Evolutionary conservation across 345 rosid species (phyloP).

Genomic region (Citrus cavaleriei): DNA sequence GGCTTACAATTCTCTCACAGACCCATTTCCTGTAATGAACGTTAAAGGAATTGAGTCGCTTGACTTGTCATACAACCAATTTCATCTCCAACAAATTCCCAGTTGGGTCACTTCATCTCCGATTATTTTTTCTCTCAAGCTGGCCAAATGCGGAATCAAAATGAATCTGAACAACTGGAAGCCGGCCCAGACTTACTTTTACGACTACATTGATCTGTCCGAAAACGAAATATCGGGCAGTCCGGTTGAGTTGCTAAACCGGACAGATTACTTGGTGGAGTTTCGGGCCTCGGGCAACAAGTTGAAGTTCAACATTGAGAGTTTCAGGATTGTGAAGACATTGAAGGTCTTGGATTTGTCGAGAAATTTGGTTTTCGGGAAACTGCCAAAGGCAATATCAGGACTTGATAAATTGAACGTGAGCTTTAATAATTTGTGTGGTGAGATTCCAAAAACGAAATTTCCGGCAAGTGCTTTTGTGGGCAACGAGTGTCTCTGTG

Average conservation of each 20-base stretch:
- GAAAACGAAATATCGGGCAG: conserved; percentile 62
- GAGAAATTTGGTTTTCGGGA: conserved; percentile 52
- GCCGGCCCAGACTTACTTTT: conserved; percentile 62
- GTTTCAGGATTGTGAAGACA: conserved; percentile 34
- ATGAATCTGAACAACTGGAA: conserved; percentile 51
- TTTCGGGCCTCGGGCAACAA: conserved; percentile 51
- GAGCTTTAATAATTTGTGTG: conserved; percentile 64
- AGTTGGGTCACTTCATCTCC: conserved; percentile 73
- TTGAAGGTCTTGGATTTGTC: conserved; percentile 54
- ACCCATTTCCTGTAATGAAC: conserved; percentile 66
- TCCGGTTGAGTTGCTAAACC: conserved; percentile 47
- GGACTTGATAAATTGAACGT: conserved; percentile 43
- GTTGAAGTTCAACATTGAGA: conserved; percentile 50
- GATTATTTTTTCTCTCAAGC: conserved; percentile 65
- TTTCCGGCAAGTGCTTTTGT: conserved; percentile 50
- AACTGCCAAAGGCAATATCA: conserved; percentile 44
- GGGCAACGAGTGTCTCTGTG: conserved; percentile 56
- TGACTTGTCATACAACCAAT: conserved; percentile 58
- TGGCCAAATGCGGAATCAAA: conserved; percentile 69
- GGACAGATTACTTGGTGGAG: conserved; percentile 50
- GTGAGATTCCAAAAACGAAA: conserved; percentile 53
- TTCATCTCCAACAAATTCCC: conserved; percentile 59
- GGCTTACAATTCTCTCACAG: conserved; percentile 50
- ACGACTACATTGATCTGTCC: conserved; percentile 69
- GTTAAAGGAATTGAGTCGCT: conserved; percentile 80